Conservation (phyloP, 768 basidiomycete species). For the Piloderma croceum region DNA sequence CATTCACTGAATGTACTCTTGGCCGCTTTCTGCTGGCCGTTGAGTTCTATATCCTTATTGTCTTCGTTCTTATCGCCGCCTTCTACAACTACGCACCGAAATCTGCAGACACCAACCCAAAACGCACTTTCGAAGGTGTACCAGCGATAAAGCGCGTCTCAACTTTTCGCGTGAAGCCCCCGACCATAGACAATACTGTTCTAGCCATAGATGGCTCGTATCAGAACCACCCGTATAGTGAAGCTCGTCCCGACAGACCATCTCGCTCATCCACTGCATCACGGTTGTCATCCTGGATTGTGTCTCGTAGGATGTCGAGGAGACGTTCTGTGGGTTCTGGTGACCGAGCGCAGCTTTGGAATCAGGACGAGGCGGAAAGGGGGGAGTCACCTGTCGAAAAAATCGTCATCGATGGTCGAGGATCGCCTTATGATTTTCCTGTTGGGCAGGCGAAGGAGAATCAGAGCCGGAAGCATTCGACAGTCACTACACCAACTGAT, state of each 20-base stretch:
- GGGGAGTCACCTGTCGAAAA: too few species aligned
- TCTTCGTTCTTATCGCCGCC: slow-evolving; percentile 50
- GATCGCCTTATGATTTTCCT: too few species aligned
- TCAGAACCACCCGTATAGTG: neutral
- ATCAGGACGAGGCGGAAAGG: slow-evolving; percentile 26
- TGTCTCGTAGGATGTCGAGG: slow-evolving; percentile 23
- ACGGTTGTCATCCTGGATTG: slow-evolving; percentile 36
- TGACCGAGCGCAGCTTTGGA: slow-evolving; percentile 29
- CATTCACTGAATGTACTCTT: slow-evolving; percentile 61
- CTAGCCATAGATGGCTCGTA: neutral
- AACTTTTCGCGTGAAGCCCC: slow-evolving; percentile 19
- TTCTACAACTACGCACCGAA: slow-evolving; percentile 20
- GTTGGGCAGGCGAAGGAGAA: too few species aligned
- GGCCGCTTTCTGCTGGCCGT: slow-evolving; percentile 61
- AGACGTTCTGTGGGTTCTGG: slow-evolving; percentile 21
- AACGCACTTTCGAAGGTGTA: slow-evolving; percentile 6
- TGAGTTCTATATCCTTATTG: slow-evolving; percentile 55
- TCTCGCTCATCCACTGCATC: slow-evolving; percentile 15
- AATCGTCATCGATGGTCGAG: slow-evolving; percentile 5
- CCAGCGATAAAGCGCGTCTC: slow-evolving; percentile 23
- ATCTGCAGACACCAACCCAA: slow-evolving; percentile 1
- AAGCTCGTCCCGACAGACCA: neutral
- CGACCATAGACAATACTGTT: neutral
- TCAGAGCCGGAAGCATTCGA: too few species aligned
- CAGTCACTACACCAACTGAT: too few species aligned